Base-by-base conservation (phyloP, 345 rosid species). In the Schrenkiella parvula region DNA sequence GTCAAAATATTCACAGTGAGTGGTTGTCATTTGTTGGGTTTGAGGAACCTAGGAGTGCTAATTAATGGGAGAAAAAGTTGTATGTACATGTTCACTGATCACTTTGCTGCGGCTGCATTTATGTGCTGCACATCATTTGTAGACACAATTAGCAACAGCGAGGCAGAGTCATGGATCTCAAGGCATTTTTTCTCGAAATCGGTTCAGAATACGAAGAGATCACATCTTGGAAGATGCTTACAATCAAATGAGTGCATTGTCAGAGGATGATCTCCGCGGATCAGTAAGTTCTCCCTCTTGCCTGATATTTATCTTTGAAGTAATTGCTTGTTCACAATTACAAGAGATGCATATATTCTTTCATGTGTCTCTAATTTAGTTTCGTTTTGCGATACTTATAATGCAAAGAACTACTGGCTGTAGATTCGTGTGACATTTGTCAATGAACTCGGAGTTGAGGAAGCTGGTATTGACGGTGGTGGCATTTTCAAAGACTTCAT, bases 381-480 rank as follows among this genome's bases (percentile, higher is more conserved):
- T 28, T 21, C n/a, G n/a, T 50, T 1, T 69, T 72, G 77, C 43
- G 5, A 66, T 64, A 79, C 57, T 66, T 75, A 19, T 38, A 75
- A 32, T 43, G 48, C 44, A 52, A 69, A 35, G 62, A 42, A 54
- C 31, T 63, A 46, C 71, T 63, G 80, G 23, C 29, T 35, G 78
- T 85, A 95, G 99, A 92, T 95, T 76, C 99, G 99, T 8, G 98
- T 95, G 61, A 70, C 93, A 73, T 95, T 89, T 60, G 89, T 95
- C 67, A 95, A 95, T 75, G 99, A 95, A 82, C 86, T 89, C 72
- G 99, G 99, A 78, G 99, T 88, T 58, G 99, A 95, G 86, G 99
- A 95, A 83, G 99, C 99, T 84, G 99, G 99, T 57, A 92, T 95
- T 70, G 99, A 95, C 81, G 99, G 99, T 63, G 99, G 98, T 75